Base-by-base conservation (phyloP, 1,139 yeast genomes). In the Nematodospora anomalae region DNA sequence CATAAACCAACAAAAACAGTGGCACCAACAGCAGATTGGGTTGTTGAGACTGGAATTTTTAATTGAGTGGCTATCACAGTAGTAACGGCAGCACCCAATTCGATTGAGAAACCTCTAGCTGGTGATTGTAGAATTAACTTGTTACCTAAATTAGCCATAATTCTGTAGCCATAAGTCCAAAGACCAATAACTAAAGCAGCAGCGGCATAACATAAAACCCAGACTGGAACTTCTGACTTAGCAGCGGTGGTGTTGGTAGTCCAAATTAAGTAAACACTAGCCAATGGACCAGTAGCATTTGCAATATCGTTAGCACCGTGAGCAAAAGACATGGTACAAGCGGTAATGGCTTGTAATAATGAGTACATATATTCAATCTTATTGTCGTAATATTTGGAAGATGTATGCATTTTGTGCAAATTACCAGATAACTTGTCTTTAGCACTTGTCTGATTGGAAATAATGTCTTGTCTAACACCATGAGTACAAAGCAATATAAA, bases 301-400 rank as follows among this genome's bases (percentile, higher is more conserved):
- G 90, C 74, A 47, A 84, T 81, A 62, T 83, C 94, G 55, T 83
- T 84, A 30, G 92, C 82, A 44, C 94, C 88, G 53, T 83, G 94
- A 12, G 90, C 87, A 59, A 83, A 82, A 4, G 90, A 82, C 82
- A 83, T 83, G 43, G 89, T 83, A 52, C 82, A 75, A 15, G 94
- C 90, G 36, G 90, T 83, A 44, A 83, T 63, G 35, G 79, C 83
- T 62, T 83, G 94, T 41, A 82, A 66, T 48, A 83, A 67, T 4
- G 92, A 79, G 60, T 77, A 83, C 50, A 83, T 63, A 58, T 73
- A 82, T 61, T 83, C 94, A 42, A 81, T 67, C 61, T 79, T 79
- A 72, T 79, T 80, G 57, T 82, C 87, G 60, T 83, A 83, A 55
- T 74, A 77, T 58, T 77, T 79, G 45, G 89, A 77, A 38, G 68